These are phyloP conservation scores for Amanita inopinata DNA, from an alignment of 768 basidiomycete species.

Conservation along the genomic window DNA sequence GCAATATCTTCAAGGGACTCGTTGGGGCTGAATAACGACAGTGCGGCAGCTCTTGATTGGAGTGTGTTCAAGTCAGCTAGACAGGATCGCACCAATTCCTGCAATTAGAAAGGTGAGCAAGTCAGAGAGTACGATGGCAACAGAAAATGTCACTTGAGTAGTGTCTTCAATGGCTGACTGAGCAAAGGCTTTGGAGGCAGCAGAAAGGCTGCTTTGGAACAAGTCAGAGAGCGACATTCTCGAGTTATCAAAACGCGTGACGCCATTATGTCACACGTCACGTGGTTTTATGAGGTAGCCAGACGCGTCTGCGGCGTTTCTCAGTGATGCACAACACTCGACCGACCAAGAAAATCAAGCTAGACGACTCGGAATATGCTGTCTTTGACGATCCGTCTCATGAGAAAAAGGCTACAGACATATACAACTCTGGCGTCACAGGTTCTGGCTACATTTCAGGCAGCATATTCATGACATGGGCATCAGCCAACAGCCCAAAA, in stretches of 20 bases:
- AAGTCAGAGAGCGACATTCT: constrained; percentile 26
- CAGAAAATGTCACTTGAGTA: constrained; percentile 26
- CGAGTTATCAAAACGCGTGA: constrained; percentile 9
- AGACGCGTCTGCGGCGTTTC: neutral
- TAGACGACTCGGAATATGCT: constrained; percentile 5
- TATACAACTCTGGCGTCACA: constrained; percentile 21
- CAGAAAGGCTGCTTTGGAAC: constrained; percentile 25
- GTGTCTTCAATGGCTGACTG: constrained; percentile 32
- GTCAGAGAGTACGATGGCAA: neutral
- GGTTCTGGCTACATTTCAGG: constrained; percentile 31
- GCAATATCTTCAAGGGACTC: constrained; percentile 77
- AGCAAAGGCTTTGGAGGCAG: constrained; percentile 28
- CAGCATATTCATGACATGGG: constrained; percentile 37
- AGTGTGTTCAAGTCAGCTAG: constrained; percentile 47
- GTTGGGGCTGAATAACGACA: constrained; percentile 77
- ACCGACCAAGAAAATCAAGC: constrained; percentile 13
- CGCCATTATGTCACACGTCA: neutral
- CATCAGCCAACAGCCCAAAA: constrained; percentile 16
- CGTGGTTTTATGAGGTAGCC: no score
- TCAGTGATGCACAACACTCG: neutral
- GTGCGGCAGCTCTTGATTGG: constrained; percentile 40
- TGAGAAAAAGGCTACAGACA: constrained; percentile 21
- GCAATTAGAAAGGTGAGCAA: neutral
- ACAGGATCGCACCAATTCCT: constrained; percentile 53
- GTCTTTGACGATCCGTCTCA: constrained; percentile 17